phyloP scores from a whole-genome alignment of 2,329 filamentous ascomycete species.

The Chaetothyriales sp. region DNA sequence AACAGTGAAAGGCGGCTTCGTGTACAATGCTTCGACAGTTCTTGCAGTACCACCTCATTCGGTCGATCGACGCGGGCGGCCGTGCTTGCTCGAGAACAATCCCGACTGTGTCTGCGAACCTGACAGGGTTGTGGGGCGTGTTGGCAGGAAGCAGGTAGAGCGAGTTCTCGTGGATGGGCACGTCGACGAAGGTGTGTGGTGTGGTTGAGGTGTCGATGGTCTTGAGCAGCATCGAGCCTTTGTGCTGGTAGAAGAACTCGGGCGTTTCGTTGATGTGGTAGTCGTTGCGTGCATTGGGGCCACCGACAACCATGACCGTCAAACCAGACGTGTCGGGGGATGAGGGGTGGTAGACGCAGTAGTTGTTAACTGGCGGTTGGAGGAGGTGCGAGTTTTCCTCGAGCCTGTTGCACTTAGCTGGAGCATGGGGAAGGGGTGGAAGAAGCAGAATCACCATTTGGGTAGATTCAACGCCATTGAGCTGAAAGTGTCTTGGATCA shows the following conservation, averaged over 20 bases:
- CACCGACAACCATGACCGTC: conserved; percentile 85
- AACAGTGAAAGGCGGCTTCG: conserved; percentile 76
- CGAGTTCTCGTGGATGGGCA: conserved; percentile 80
- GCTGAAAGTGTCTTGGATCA: no score
- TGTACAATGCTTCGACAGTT: conserved; percentile 58
- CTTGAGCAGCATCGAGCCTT: conserved; percentile 84
- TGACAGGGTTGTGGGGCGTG: conserved; percentile 89
- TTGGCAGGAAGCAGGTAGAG: conserved; percentile 89
- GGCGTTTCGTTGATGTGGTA: conserved; percentile 96
- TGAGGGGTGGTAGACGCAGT: conserved; percentile 70
- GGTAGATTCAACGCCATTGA: conserved; percentile 27
- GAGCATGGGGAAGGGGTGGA: not conserved
- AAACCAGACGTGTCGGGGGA: conserved; percentile 68
- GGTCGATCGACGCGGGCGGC: conserved; percentile 54
- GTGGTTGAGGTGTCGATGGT: conserved; percentile 53
- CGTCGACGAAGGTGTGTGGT: conserved; percentile 54
- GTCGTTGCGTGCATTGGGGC: conserved; percentile 88
- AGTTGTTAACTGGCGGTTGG: conserved; percentile 91
- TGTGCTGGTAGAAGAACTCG: conserved; percentile 97
- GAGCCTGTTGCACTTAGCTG: conserved; percentile 46
- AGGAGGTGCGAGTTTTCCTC: conserved; percentile 81
- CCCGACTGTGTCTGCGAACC: conserved; percentile 87
- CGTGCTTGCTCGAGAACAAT: conserved; percentile 79
- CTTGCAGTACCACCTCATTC: conserved; percentile 80
- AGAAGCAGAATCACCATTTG: conserved; percentile 25